A percentile compares a stretch with the other conserved stretches of the same genome.
phyloP scores from a whole-genome alignment of 148 eudicot genomes.

The Silene conica region DNA sequence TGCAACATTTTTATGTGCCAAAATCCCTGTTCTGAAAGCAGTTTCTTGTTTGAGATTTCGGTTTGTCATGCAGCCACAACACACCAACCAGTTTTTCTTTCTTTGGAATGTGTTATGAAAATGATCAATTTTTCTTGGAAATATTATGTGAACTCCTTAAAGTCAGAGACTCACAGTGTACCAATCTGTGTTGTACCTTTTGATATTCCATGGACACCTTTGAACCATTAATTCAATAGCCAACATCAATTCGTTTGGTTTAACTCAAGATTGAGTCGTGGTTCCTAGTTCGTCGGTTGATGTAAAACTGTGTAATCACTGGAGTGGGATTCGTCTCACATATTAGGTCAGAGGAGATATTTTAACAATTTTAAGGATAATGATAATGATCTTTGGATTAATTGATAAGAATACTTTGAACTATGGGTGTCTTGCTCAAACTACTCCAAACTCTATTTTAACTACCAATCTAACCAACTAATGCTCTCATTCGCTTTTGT shows the following conservation, averaged over 20 bases:
- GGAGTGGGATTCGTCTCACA: background rate
- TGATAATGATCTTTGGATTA: background rate
- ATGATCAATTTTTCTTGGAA: background rate
- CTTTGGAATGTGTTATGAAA: background rate
- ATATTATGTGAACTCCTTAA: background rate
- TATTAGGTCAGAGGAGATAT: too few species aligned
- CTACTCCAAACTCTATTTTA: too few species aligned
- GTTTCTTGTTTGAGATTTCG: background rate
- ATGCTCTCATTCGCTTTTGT: too few species aligned
- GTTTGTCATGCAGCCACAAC: background rate
- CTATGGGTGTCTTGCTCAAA: too few species aligned
- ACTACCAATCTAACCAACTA: too few species aligned
- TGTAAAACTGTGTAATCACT: background rate
- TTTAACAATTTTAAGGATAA: background rate
- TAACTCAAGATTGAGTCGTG: background rate
- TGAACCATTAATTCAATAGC: background rate
- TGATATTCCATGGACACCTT: background rate
- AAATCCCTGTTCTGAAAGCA: background rate
- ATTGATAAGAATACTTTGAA: too few species aligned
- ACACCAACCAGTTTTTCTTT: background rate
- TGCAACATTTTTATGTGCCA: background rate
- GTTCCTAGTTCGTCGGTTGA: background rate
- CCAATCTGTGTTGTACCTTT: background rate
- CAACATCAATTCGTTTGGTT: background rate
- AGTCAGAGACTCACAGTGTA: background rate